Base-by-base conservation (phyloP, 768 basidiomycete genomes). In the Mycena belliarum region DNA sequence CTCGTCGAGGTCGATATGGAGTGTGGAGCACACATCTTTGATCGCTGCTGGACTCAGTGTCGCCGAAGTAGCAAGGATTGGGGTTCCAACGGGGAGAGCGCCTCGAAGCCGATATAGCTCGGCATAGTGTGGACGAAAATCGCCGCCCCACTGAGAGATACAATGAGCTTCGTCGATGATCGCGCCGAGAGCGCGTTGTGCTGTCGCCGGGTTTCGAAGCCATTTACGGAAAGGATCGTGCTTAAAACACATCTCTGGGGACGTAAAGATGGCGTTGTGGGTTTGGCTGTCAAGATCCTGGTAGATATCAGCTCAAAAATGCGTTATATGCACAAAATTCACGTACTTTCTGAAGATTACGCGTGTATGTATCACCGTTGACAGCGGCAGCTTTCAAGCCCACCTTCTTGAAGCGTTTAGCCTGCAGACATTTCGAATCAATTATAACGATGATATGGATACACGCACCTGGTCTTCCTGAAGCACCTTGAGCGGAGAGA, bases 131-230 rank as follows among this genome's bases (percentile, higher is more conserved):
- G 37, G 1, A 3, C 49, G 37, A 12, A 50, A 50, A 8, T 28
- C 18, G 15, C 28, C 37, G 1, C 49, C 49, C 49, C 49, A 50
- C 15, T 50, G 49, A 9, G 37, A 40, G n/a, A 50, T 50, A 12
- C 65, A 68, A 47, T 71, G 71, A 2, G 66, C 70, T 35, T 71
- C 70, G 51, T 72, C 72, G 16, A 71, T 56, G 8, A 71, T 53
- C 14, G 65, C 40, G 0, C 54, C 58, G 0, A 44, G 23, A 24
- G 70, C 50, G 1, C 57, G 12, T 33, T 33, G 12, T 23, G 48
- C 28, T 25, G 57, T 52, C 3, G n/a, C 25, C 1, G 44, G 33
- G 10, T 18, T 38, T 41, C 51, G 51, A 21, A 68, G 42, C 2
- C 68, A 33, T 41, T 55, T 35, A 5, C 52, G 43, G 32, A 66